Base-by-base conservation (phyloP, 352 stramenopile species). In the Blastocystis sp. region DNA sequence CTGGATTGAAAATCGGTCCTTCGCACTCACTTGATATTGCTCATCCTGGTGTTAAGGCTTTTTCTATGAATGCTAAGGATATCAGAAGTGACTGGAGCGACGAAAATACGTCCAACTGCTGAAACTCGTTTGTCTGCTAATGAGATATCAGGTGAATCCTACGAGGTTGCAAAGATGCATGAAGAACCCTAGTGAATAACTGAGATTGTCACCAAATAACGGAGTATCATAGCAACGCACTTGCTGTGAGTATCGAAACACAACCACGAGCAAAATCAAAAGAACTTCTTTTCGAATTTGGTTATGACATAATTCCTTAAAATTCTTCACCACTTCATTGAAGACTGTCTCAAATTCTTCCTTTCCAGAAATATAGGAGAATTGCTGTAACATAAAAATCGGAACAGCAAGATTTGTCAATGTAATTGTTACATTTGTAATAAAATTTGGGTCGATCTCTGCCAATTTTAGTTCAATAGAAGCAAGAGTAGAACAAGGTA, bases 41-140 rank as follows among this genome's bases (percentile, higher is more conserved):
- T 47, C 20, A n/a, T 80, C 54, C n/a, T 80, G 70, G 23, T n/a
- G 70, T 80, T 62, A 80, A 64, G 70, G 5, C 50, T 59, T 59
- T n/a, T n/a, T 59, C 20, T n/a, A 59, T 59, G 1, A 3, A 13
- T 2, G 13, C 29, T 47, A 18, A 80, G 70, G 70, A 80, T 80
- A 80, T 80, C 41, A 80, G 34, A n/a, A 45, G 13, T 41, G 26
- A 62, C 34, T 80, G 13, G 11, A 80, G 20, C 26, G 23, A 66
- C 70, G 7, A 6, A 37, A 80, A 80, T n/a, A 54, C 8, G 18
- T 80, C 53, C 70, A 80, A 41, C 54, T 11, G 4, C 8, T 43
- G 34, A 37, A 62, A 80, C 34, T 29, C 45, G 47, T 20, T 13
- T 43, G 26, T 63, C 64, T 76, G 53, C 18, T 43, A 9, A 13